A percentile compares a stretch with the other conserved stretches of the same genome.
Conservation (phyloP, 768 basidiomycete genomes). For the Leccinellum albellum region DNA sequence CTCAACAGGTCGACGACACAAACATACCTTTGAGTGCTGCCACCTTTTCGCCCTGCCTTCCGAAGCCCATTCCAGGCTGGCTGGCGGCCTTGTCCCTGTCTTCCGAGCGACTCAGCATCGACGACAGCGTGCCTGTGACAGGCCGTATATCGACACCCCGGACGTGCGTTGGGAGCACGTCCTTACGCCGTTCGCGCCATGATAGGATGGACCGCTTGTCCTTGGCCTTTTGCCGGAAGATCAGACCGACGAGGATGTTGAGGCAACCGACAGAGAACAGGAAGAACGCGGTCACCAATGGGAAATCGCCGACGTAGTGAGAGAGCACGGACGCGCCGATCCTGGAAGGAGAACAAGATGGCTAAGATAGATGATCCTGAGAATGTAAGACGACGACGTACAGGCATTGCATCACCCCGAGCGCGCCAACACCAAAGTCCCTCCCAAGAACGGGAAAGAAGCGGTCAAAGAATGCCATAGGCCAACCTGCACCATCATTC, state of each 20-base stretch:
- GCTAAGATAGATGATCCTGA: not conserved
- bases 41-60: constrained; percentile 74
- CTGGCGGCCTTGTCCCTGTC: constrained; percentile 8
- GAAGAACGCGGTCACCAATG: constrained; percentile 84
- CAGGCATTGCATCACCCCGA: constrained; percentile 87
- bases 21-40: constrained; percentile 58
- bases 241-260: constrained; percentile 77
- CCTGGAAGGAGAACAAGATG: constrained; percentile 26
- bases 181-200: constrained; percentile 59
- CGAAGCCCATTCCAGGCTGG: constrained; percentile 67
- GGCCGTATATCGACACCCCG: constrained; percentile 23
- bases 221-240: constrained; percentile 71
- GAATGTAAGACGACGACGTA: constrained; percentile 34
- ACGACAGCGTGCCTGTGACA: constrained; percentile 12
- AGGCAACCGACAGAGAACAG: constrained; percentile 79
- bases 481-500: constrained; percentile 50
- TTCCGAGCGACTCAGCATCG: constrained; percentile 2
- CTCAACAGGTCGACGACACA: constrained; percentile 1
- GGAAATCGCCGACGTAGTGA: constrained; percentile 77
- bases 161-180: constrained; percentile 47
- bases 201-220: constrained; percentile 60
- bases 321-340: constrained; percentile 70
- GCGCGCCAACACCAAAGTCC: constrained; percentile 79
- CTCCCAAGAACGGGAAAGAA: constrained; percentile 90
- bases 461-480: constrained; percentile 72